Base-by-base conservation (phyloP, 345 rosid genomes). In the thale cress (Arabidopsis thaliana) region DNA sequence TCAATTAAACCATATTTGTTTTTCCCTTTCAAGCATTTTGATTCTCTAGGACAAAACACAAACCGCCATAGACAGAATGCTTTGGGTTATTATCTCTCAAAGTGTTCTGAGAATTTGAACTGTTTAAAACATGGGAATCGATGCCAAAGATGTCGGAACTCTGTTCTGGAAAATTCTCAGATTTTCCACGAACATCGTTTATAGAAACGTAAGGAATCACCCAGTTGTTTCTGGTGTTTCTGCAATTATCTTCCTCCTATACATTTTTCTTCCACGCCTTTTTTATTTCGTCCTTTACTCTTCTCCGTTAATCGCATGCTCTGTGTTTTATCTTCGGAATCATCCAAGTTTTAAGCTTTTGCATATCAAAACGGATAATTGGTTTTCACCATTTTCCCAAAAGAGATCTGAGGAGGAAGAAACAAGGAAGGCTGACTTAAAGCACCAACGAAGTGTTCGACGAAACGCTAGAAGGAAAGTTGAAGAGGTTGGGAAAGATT, bases 251-350 rank as follows among this genome's bases (percentile, higher is more conserved):
- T 74, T 87, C 66, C 71, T 80, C 44, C 64, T 93, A 6, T 87
- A 81, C 66, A 28, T 83, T 28, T 83, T 82, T 63, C 81, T 82
- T 52, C 93, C 95, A 36, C 73, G 78, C 7, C 70, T 84, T 62
- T 87, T 93, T 84, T 72, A 37, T 67, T 53, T 84, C 66, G 14
- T 89, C 79, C 13, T 87, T 7, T 87, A 57, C 57, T 57, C 84
- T 67, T 71, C 79, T 44, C 90, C 90, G 0, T 22, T 89, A 16
- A 32, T 87, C 25, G 65, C 77, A 12, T 79, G 80, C 75, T 52
- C 85, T 8, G 73, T 57, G 7, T 66, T 81, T 51, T 74, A 60
- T 6, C 40, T 85, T 32, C 71, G 78, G 10, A 70, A 61, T 38
- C 78, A 79, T 66, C 46, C 42, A 49, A 68, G 45, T 74, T 22